A percentile compares a stretch with the other conserved stretches of the same genome.
phyloP scores from a whole-genome alignment of 2,329 filamentous ascomycete species.

The Onygena corvina region DNA sequence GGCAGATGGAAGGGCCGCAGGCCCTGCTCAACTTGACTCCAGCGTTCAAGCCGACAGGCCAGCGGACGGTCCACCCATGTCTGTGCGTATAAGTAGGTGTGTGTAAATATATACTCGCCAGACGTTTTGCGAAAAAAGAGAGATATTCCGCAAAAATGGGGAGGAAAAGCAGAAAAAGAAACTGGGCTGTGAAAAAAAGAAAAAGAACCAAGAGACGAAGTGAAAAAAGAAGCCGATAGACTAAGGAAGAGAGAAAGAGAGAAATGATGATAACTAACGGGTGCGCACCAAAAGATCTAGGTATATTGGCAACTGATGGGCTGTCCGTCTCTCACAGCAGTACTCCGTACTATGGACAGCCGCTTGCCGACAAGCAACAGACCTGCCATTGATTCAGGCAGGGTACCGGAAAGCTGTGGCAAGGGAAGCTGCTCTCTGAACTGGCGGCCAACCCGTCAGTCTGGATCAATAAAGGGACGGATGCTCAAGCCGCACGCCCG shows the following conservation, averaged over 20 bases:
- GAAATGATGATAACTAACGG: background rate
- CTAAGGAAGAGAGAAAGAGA: background rate
- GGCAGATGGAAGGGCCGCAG: no score
- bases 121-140: background rate
- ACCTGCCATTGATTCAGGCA: no score
- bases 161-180: background rate
- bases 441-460: constrained; percentile 7
- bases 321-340: no score
- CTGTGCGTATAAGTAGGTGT: constrained; percentile 3
- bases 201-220: background rate
- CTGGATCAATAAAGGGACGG: constrained; percentile 12
- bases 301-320: background rate
- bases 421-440: constrained; percentile 4
- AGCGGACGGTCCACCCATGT: constrained; percentile 1
- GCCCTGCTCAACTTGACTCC: no score
- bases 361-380: no score
- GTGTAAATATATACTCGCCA: no score
- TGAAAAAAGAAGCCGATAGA: no score
- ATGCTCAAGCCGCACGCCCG: constrained; percentile 5
- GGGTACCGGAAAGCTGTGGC: background rate
- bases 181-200: background rate
- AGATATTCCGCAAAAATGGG: background rate
- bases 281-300: background rate
- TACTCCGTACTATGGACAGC: no score
- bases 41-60: background rate